Conservation (phyloP, 2,329 filamentous ascomycete species). For the Botrytis porri region DNA sequence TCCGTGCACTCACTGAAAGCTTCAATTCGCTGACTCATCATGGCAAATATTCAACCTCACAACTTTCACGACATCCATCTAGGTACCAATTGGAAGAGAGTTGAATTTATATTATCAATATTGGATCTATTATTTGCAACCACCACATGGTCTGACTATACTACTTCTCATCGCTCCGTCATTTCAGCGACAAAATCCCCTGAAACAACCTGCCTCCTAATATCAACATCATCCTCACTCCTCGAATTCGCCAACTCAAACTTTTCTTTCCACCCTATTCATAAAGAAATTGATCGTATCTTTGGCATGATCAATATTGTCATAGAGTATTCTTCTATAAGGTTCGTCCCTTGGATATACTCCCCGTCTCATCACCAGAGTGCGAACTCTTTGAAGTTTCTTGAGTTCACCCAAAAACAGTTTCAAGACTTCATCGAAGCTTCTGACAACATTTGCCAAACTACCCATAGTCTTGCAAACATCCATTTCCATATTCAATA, state of each 20-base stretch:
- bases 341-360: neutral
- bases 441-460: rapidly evolving
- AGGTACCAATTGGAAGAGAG: neutral
- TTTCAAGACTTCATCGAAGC: neutral
- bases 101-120: neutral
- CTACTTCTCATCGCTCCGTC: neutral
- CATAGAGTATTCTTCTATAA: neutral
- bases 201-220: neutral
- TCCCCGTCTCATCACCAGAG: neutral
- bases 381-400: neutral
- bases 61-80: neutral
- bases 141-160: neutral
- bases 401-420: neutral
- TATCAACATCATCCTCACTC: neutral
- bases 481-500: neutral
- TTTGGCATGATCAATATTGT: neutral
- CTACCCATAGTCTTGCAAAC: rapidly evolving
- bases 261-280: neutral
- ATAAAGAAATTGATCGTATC: neutral
- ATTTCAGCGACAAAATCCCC: neutral
- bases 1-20: neutral
- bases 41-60: neutral
- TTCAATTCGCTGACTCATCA: neutral
- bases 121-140: neutral
- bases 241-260: neutral